Evolutionary conservation across 805 yeast species (phyloP).

Genomic region (Candida takata): DNA sequence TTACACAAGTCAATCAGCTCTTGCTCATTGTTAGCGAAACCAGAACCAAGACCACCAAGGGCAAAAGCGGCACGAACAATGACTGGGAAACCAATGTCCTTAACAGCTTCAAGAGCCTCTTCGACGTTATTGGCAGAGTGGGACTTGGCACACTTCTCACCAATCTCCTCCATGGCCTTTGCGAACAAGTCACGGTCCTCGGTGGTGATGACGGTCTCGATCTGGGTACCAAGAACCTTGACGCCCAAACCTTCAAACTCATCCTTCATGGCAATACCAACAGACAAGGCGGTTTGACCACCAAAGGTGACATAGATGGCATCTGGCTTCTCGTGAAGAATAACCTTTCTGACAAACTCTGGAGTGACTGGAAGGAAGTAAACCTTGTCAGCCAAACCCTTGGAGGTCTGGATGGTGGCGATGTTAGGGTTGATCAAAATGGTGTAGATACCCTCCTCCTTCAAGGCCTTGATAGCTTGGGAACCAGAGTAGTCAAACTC

Average conservation of each 20-base stretch:
- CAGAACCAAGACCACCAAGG: slow-evolving; percentile 96
- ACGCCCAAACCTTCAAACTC: slow-evolving; percentile 91
- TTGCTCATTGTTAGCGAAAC: slow-evolving; percentile 84
- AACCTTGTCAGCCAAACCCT: slow-evolving; percentile 96
- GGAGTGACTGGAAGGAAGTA: slow-evolving; percentile 97
- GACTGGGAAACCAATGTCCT: slow-evolving; percentile 86
- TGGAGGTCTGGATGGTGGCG: slow-evolving; percentile 97
- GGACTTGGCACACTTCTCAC: slow-evolving; percentile 93
- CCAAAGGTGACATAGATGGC: slow-evolving; percentile 97
- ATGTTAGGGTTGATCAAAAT: slow-evolving; percentile 95
- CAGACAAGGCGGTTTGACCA: slow-evolving; percentile 96
- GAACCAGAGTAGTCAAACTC: slow-evolving; percentile 99
- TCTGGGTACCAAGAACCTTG: slow-evolving; percentile 92
- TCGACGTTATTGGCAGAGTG: slow-evolving; percentile 73
- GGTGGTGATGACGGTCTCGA: slow-evolving; percentile 92
- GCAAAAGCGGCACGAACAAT: slow-evolving; percentile 98
- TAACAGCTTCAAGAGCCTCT: slow-evolving; percentile 82
- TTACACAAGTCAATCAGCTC: slow-evolving; percentile 80
- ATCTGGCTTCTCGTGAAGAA: slow-evolving; percentile 91
- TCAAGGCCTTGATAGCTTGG: slow-evolving; percentile 97
- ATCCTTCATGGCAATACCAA: slow-evolving; percentile 92
- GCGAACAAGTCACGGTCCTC: slow-evolving; percentile 98
- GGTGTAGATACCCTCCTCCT: slow-evolving; percentile 96
- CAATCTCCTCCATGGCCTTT: slow-evolving; percentile 87
- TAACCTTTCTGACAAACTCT: slow-evolving; percentile 93